Evolutionary conservation across 352 stramenopile genomes (phyloP), one percentile per base, ranked within the genome.

Genomic region (Pseudoperonospora humuli): DNA sequence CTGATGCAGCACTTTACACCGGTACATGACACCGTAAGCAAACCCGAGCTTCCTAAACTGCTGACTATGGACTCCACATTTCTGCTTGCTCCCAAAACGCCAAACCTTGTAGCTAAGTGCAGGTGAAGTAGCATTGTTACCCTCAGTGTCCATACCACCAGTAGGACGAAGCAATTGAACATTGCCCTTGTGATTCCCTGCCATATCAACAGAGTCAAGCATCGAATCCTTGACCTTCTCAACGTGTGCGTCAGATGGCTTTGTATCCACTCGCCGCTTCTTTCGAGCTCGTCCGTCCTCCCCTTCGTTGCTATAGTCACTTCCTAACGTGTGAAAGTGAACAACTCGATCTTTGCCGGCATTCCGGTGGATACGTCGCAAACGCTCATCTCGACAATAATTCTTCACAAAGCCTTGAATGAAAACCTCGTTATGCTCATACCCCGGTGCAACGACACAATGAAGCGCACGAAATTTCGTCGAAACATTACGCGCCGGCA

Each of bases 1-100:
- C 31, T 58, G 54, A 56, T 90, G 78, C n/a, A 90, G 66, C 38
- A 67, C 51, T 67, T 86, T 87, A 48, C 78, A 87, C 34, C 78
- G 75, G 56, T 75, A 90, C 75, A 90, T 90, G 19, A 87, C 75
- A 6, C 78, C 78, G 25, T 87, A 87, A 6, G 75, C 78, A 46
- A 90, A 87, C 0, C 78, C 78, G 10, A 90, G 69, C 20, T 78
- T 82, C 26, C 69, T 63, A 43, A 83, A 90, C 60, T 90, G 78
- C 7, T 78, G 62, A 3, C 55, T 72, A 42, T 88, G 76, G 5
- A 70, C 42, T 14, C 64, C 61, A 1, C 62, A 74, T 43, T 78
- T 75, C 18, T 69, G 50, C 32, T 84, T 69, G 32, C 66, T 82
- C 26, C 78, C 56, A 54, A 88, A 86, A 21, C 74, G 68, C 9